Evolutionary conservation across 768 basidiomycete genomes (phyloP), one percentile per base, ranked within the genome.

Genomic region (Russula brevipes): DNA sequence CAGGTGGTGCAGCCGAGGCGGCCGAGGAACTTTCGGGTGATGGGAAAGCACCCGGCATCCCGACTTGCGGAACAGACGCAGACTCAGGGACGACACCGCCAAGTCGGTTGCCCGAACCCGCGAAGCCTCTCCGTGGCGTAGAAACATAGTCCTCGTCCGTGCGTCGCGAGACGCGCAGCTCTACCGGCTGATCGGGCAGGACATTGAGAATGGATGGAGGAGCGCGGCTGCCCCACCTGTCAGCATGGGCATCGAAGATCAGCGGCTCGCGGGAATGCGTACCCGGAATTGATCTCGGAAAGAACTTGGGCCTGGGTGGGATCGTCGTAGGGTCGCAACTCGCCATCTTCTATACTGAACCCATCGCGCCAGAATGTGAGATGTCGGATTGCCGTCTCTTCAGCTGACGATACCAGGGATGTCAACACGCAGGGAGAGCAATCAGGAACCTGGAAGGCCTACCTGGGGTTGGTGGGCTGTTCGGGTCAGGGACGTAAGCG

Each of bases 281-380:
- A 91, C 88, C 94, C 94, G 6, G 85, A 74, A 66, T 92, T 85
- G 66, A 98, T 89, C 62, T 91, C 86, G 1, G 79, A 78, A 7
- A 98, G 77, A 11, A 93, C 74, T 57, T 81, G 80, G 46, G 83
- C 78, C 66, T 94, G 85, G 17, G 77, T 78, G 0, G 91, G 90
- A 64, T 94, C 85, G 60, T 90, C 88, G 72, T 97, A 97, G 24
- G 81, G 78, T 82, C 90, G 82, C 59, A 98, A 77, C 36, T 87
- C 86, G 5, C 94, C 92, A 65, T 94, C 91, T 70, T 97, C 91
- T 50, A 98, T 82, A 52, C 86, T 86, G 75, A 97, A 98, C 0
- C 97, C 97, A 63, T 98, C 83, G 45, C 86, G 81, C 96, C 96
- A 98, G 76, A 98, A 91, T 0, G 88, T 94, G 47, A 98, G 77